These are phyloP conservation scores for Acer yangbiense DNA, from an alignment of 345 rosid species.

Conservation along the genomic window DNA sequence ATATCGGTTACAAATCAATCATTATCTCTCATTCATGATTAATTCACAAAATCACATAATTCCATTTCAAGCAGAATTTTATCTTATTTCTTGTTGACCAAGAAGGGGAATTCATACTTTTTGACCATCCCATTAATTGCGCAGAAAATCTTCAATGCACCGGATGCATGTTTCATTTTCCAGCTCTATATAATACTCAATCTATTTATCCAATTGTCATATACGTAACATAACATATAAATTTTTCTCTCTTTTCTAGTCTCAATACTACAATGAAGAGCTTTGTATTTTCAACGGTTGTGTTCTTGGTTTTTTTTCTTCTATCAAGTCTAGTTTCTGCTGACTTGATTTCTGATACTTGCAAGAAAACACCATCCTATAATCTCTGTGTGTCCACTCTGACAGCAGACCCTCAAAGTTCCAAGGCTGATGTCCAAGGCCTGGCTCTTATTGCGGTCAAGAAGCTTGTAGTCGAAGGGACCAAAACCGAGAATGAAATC, in stretches of 20 bases:
- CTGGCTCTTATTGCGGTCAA: constrained; percentile 12
- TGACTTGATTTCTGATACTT: constrained; percentile 10
- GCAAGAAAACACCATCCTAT: constrained; percentile 21
- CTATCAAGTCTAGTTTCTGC: background rate
- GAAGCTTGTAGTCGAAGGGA: background rate
- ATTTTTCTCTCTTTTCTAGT: no score
- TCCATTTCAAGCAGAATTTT: no score
- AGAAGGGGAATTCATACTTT: background rate
- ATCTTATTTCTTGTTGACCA: background rate
- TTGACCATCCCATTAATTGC: background rate
- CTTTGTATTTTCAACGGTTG: no score
- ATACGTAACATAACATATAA: no score
- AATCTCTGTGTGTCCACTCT: constrained; percentile 24
- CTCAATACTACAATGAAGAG: background rate
- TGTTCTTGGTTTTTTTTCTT: no score
- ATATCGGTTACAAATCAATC: no score
- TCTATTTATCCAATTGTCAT: no score
- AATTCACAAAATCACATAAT: background rate
- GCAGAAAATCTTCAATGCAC: background rate
- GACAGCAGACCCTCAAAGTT: constrained; percentile 21
- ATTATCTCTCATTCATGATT: no score
- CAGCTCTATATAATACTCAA: background rate
- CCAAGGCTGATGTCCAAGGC: constrained; percentile 10
- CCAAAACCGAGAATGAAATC: background rate
- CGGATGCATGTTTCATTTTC: background rate